A percentile compares a stretch with the other conserved stretches of the same genome.
phyloP scores from a whole-genome alignment of 2,329 filamentous ascomycete genomes.

The Pseudophaeomoniella oleicola region DNA sequence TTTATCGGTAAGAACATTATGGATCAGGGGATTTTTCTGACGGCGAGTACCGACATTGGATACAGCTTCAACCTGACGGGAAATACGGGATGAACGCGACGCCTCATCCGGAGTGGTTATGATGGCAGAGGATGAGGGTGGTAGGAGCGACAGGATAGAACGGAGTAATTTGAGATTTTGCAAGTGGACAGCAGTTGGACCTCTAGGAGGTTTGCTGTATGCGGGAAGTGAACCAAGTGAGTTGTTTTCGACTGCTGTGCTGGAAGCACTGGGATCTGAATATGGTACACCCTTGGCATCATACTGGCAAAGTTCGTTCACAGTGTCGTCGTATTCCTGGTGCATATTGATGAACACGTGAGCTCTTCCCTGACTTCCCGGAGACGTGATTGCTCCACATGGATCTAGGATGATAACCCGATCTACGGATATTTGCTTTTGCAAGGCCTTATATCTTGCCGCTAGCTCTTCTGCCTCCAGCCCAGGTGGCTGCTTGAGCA shows the following conservation, averaged over 20 bases:
- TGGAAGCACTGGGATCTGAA: too few relatives aligned
- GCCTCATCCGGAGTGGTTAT: constrained; percentile 79
- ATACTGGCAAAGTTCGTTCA: constrained; percentile 39
- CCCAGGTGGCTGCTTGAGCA: constrained; percentile 27
- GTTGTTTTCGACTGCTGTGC: too few relatives aligned
- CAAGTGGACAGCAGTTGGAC: constrained; percentile 30
- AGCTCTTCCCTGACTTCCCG: constrained; percentile 42
- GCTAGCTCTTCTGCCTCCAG: constrained; percentile 27
- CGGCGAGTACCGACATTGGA: constrained; percentile 41
- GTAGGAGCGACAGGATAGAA: constrained; percentile 58
- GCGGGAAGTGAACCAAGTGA: constrained; percentile 14
- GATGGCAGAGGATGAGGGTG: constrained; percentile 70
- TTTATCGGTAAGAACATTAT: constrained; percentile 92
- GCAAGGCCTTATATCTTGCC: constrained; percentile 24
- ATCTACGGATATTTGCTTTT: constrained; percentile 53
- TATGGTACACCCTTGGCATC: background rate
- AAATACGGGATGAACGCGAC: constrained; percentile 39
- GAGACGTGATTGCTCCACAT: constrained; percentile 66
- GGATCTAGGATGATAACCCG: constrained; percentile 81
- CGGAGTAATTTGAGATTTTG: constrained; percentile 63
- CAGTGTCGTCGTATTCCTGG: constrained; percentile 66
- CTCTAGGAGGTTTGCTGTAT: constrained; percentile 3
- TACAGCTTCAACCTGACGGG: constrained; percentile 16
- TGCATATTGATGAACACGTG: constrained; percentile 88
- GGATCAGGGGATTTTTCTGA: constrained; percentile 73